Evolutionary conservation across 2,329 filamentous ascomycete genomes (phyloP), one percentile per base, ranked within the genome.

Genomic region (Phyllosticta citriasiana): DNA sequence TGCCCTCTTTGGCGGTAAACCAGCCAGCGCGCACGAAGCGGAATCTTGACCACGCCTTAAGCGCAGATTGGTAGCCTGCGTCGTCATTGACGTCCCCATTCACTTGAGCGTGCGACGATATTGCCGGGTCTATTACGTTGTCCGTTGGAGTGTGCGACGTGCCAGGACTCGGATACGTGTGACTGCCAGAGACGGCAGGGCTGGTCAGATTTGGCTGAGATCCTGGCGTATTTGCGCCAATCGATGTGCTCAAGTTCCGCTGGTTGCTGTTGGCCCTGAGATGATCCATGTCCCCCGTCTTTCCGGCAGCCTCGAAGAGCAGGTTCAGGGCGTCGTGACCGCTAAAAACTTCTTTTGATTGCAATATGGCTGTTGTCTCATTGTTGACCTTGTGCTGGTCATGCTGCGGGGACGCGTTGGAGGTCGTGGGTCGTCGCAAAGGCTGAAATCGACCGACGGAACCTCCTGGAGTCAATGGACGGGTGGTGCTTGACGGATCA

Each of bases 1-100:
- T 92, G 24, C 91, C 93, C 74, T 99, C 94, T 66, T 89, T 86
- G 0, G 93, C 89, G 0, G 91, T 96, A 72, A 99, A 94, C 93
- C 93, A 97, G 9, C 94, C 94, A 8, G 91, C 91, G 59, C 91
- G 86, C n/a, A 97, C 93, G 71, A 97, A 97, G 53, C 92, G 87
- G 72, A 97, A 92, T 65, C 91, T 82, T 1, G 87, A 85, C 94
- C 94, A 99, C n/a, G 91, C 88, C 68, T 85, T 86, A 63, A 96
- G 77, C 0, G 92, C 92, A 62, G 88, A 84, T 52, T 82, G 77
- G 66, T 75, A 75, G 22, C 72, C 71, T 12, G 68, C 67, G 14
- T 74, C 71, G 56, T 72, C 72, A 5, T 55, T 19, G 4, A 8
- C 25, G 16, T 58, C 55, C 24, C 30, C 52, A 2, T 58, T 35